A percentile compares a stretch with the other conserved stretches of the same genome.
These are phyloP conservation scores for Hymenoscyphus scutula DNA, from an alignment of 2,329 filamentous ascomycete species.

Conservation along the genomic window DNA sequence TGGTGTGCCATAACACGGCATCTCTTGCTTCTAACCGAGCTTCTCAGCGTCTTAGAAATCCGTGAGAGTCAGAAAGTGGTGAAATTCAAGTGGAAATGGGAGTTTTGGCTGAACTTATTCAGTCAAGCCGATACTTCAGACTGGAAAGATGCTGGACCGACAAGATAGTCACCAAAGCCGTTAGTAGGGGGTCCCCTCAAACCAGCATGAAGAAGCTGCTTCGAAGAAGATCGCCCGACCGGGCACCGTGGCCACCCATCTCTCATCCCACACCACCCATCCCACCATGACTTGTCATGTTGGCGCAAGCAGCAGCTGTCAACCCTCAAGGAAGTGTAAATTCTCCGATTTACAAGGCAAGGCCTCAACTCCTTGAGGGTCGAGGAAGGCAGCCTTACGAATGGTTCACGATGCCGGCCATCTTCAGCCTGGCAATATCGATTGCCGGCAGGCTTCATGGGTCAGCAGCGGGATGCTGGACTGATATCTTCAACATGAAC, in stretches of 20 bases:
- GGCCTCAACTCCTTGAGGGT: slow-evolving; percentile 27
- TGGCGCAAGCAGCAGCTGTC: slow-evolving; percentile 18
- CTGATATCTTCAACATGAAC: slow-evolving; percentile 17
- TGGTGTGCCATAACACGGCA: slow-evolving; percentile 4
- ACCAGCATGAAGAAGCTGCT: slow-evolving; percentile 2
- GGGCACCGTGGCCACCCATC: slow-evolving; percentile 21
- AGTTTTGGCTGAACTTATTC: slow-evolving; percentile 1
- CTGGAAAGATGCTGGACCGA: not conserved
- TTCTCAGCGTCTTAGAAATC: not conserved
- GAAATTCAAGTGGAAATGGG: not conserved
- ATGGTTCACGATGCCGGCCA: slow-evolving; percentile 32
- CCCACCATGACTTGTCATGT: slow-evolving; percentile 26
- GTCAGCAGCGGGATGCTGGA: slow-evolving; percentile 22
- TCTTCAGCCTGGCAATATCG: slow-evolving; percentile 25
- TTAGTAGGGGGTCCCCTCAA: not conserved
- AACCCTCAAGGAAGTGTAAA: slow-evolving; percentile 30
- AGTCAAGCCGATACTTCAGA: not conserved
- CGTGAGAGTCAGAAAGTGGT: slow-evolving; percentile 3
- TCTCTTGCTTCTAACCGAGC: not conserved
- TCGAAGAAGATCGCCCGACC: slow-evolving; percentile 23
- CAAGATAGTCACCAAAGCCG: not conserved
- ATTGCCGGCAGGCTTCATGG: slow-evolving; percentile 31
- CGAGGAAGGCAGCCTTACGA: slow-evolving; percentile 29
- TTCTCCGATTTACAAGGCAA: slow-evolving; percentile 32
- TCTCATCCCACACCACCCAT: slow-evolving; percentile 11